Conservation (phyloP, 202 grass and related monocot genomes). For the Eragrostis tef region DNA sequence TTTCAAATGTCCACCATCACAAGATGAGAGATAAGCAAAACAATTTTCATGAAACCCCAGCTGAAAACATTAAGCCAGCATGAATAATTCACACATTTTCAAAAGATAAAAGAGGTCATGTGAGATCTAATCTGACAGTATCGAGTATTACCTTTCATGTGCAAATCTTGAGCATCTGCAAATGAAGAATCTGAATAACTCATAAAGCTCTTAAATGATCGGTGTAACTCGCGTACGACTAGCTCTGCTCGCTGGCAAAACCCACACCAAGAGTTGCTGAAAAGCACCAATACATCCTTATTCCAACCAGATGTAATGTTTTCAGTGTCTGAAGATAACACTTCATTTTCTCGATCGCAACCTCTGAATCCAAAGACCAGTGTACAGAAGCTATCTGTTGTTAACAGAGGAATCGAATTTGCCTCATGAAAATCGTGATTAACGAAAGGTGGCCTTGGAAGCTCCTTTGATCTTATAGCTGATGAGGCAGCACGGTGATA, state of each 20-base stretch:
- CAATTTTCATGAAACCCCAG: background rate
- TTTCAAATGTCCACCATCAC: conserved; percentile 17
- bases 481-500: conserved; percentile 56
- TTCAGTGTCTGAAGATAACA: conserved; percentile 44
- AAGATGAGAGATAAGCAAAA: conserved; percentile 22
- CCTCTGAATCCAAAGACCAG: conserved; percentile 66
- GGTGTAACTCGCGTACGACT: conserved; percentile 80
- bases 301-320: conserved; percentile 65
- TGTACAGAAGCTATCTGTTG: conserved; percentile 67
- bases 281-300: conserved; percentile 87
- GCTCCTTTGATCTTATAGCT: conserved; percentile 58
- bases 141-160: conserved; percentile 64
- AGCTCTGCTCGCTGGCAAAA: conserved; percentile 88
- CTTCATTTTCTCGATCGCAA: conserved; percentile 55
- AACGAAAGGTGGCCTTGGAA: conserved; percentile 85
- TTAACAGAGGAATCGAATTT: conserved; percentile 78
- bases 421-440: conserved; percentile 88
- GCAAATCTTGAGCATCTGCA: conserved; percentile 51
- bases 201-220: conserved; percentile 69
- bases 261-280: conserved; percentile 97
- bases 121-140: conserved; percentile 1
- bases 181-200: conserved; percentile 47
- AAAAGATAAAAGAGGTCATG: conserved; percentile 9
- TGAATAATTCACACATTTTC: conserved; percentile 18
- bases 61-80: background rate